Evolutionary conservation across 2,329 filamentous ascomycete species (phyloP), one percentile per base, ranked within the genome.

Genomic region (Chaetomium strumarium): DNA sequence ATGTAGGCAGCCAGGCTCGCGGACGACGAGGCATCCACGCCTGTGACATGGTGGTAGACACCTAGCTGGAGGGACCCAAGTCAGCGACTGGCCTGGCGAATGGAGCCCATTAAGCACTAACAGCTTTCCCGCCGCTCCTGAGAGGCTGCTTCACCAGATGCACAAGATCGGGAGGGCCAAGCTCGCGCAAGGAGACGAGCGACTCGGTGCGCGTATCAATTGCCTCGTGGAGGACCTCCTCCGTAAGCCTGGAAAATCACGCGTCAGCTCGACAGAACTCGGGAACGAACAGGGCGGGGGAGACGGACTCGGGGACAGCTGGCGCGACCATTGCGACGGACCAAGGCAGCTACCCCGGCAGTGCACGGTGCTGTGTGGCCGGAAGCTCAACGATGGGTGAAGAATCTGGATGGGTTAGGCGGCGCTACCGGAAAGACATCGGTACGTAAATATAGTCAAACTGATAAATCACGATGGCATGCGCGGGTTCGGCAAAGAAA

Each of bases 1-100:
- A 99, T 95, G 72, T 99, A 99, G 62, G 93, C 93, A 38, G 93
- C 93, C 55, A 99, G 75, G 72, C 92, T 97, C 54, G 93, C 93
- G 10, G 93, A 97, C 7, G 93, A 97, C 2, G 93, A 99, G 45
- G 93, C 93, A 72, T 99, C 93, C 66, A 96, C 85, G 56, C 93
- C 93, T 37, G 90, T 96, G 62, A 96, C 91, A 83, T 99, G 93
- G 70, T 99, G 93, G 68, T 99, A 99, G 51, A 96, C 85, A 55
- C 93, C 93, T 56, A 84, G 85, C 88, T 96, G 61, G 29, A 48
- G 36, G 24, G 17, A 3, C 7, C 11, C 9, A 6, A 24, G 41
- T 52, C 14, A 47, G 24, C 13, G 16, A 13, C 16, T 19, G 16
- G 4, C 3, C 11, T 20, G 30, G 52, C 47, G 49, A 56, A 19